Evolutionary conservation across 2,329 filamentous ascomycete genomes (phyloP).

Genomic region (Phialophora macrospora): DNA sequence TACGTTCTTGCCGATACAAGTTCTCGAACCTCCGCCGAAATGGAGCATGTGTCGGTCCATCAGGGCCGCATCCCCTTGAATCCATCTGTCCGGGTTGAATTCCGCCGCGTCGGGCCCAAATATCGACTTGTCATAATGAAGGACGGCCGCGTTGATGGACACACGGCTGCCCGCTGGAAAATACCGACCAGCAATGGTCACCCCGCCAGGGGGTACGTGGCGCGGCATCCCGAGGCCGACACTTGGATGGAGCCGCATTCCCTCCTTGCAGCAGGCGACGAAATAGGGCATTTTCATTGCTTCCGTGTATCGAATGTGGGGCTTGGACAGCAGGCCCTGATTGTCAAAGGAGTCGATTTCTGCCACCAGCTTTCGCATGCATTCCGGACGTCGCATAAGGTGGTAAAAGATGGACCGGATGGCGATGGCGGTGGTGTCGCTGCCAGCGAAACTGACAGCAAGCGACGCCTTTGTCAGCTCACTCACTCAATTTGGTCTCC

Average conservation of each 20-base stretch:
- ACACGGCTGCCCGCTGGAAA: conserved; percentile 31
- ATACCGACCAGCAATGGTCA: conserved; percentile 32
- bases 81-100: conserved; percentile 55
- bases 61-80: conserved; percentile 46
- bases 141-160: conserved; percentile 46
- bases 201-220: conserved; percentile 35
- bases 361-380: conserved; percentile 51
- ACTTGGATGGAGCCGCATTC: conserved; percentile 37
- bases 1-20: no score
- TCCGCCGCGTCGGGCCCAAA: conserved; percentile 48
- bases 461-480: not conserved
- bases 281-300: conserved; percentile 32
- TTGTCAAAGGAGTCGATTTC: conserved; percentile 38
- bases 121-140: conserved; percentile 49
- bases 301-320: conserved; percentile 31
- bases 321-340: conserved; percentile 27
- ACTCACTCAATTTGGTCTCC: no score
- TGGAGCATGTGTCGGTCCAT: conserved; percentile 62
- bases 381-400: conserved; percentile 51
- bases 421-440: conserved; percentile 64
- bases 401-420: conserved; percentile 64
- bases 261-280: conserved; percentile 36
- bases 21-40: no score
- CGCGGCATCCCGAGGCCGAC: conserved; percentile 40
- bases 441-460: conserved; percentile 48